Evolutionary conservation across 805 yeast species (phyloP).

Genomic region (Candida silvicultrix): DNA sequence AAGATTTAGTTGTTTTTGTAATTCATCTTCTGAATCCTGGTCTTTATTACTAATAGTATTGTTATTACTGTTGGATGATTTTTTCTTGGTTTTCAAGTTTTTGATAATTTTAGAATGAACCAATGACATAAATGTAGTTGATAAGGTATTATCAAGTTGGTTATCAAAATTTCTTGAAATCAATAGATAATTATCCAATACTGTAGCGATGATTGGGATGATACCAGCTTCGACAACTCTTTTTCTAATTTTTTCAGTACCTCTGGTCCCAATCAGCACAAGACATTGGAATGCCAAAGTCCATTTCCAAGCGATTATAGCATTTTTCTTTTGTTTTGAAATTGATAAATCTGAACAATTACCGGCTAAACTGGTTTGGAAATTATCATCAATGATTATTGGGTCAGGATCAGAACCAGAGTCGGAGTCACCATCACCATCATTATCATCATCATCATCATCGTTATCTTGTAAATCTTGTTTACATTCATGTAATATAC

Average conservation of each 20-base stretch:
- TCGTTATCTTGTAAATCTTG: conserved; percentile 6
- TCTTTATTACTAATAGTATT: too few species aligned
- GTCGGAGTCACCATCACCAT: too few species aligned
- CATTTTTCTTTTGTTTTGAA: conserved; percentile 26
- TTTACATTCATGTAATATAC: conserved; percentile 74
- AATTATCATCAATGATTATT: too few species aligned
- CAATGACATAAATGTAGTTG: conserved; percentile 11
- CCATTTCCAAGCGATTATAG: conserved; percentile 95
- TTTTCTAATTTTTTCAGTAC: conserved; percentile 78
- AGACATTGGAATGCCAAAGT: conserved; percentile 89
- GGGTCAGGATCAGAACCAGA: too few species aligned
- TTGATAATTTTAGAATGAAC: neutral
- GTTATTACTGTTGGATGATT: neutral
- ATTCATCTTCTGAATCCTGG: neutral
- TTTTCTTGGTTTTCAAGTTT: neutral
- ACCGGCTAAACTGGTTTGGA: neutral
- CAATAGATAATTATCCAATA: conserved; percentile 75
- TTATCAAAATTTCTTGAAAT: conserved; percentile 29
- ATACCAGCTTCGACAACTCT: conserved; percentile 90
- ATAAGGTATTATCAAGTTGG: conserved; percentile 7
- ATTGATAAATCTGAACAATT: neutral
- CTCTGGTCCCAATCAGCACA: conserved; percentile 87
- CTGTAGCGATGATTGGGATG: conserved; percentile 85
- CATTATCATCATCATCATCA: neutral
- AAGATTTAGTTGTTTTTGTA: neutral